phyloP scores from a whole-genome alignment of 306 rosid genomes.

The Purshia tridentata region DNA sequence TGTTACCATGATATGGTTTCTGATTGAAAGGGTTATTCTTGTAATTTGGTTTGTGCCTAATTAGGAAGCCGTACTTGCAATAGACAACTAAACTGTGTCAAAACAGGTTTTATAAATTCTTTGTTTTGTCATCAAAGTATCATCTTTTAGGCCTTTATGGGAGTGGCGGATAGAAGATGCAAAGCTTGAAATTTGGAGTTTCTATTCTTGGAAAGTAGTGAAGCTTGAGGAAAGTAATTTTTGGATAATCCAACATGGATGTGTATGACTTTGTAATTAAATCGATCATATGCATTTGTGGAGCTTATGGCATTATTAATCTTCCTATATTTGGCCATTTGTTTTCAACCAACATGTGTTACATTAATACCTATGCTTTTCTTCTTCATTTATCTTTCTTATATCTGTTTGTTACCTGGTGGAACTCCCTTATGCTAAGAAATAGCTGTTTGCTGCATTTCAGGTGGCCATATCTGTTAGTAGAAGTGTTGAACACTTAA shows the following conservation, averaged over 20 bases:
- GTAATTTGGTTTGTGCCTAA: not conserved
- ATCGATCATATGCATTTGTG: not conserved
- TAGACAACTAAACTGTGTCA: not conserved
- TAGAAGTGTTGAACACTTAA: not conserved
- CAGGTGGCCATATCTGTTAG: constrained; percentile 17
- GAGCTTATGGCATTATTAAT: not conserved
- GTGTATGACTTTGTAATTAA: not conserved
- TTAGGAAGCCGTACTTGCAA: not conserved
- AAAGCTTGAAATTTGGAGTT: not conserved
- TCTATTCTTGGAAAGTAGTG: not conserved
- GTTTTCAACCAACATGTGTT: not conserved
- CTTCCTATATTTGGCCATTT: not conserved
- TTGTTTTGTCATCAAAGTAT: not conserved
- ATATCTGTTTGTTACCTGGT: not conserved
- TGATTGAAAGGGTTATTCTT: not conserved
- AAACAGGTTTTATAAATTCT: not conserved
- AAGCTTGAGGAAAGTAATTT: not conserved
- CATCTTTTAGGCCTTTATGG: not conserved
- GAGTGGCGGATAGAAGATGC: not conserved
- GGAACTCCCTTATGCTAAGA: constrained; percentile 8
- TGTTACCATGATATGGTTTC: not conserved
- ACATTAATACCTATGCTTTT: not conserved
- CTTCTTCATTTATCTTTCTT: not conserved
- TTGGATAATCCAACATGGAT: not conserved
- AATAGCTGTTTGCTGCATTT: constrained; percentile 7